A percentile compares a stretch with the other conserved stretches of the same genome.
Evolutionary conservation across 345 rosid genomes (phyloP).

Genomic region (Citrus reticulata): DNA sequence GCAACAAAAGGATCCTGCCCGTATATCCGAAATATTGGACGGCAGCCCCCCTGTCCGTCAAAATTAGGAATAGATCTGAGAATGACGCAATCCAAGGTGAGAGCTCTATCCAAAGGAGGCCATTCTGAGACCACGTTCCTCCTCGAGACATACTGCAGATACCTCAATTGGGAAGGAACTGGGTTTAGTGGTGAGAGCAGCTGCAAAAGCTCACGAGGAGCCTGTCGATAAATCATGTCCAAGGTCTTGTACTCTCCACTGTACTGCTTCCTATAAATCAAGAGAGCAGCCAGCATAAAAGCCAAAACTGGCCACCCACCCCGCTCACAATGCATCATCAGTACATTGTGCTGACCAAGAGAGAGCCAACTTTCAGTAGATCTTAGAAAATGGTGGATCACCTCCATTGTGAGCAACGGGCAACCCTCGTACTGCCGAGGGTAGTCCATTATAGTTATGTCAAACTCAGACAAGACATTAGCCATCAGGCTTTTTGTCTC

Average conservation of each 20-base stretch:
- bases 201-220: conserved; percentile 84
- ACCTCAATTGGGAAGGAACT: conserved; percentile 79
- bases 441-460: conserved; percentile 93
- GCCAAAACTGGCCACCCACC: conserved; percentile 93
- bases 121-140: conserved; percentile 84
- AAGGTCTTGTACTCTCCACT: conserved; percentile 81
- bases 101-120: conserved; percentile 94
- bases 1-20: conserved; percentile 82
- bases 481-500: conserved; percentile 53
- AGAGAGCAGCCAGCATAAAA: conserved; percentile 76
- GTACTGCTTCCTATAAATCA: conserved; percentile 80
- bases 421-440: conserved; percentile 94
- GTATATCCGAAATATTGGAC: conserved; percentile 79
- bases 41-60: conserved; percentile 71
- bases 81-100: conserved; percentile 82
- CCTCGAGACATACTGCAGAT: conserved; percentile 84
- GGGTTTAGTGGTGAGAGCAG: conserved; percentile 79
- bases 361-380: conserved; percentile 97
- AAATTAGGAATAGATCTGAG: conserved; percentile 72
- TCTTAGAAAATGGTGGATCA: conserved; percentile 85
- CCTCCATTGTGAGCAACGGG: conserved; percentile 76
- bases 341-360: conserved; percentile 67
- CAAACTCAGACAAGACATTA: conserved; percentile 58
- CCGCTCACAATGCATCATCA: conserved; percentile 84
- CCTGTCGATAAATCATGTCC: conserved; percentile 91